Base-by-base conservation (phyloP, 495 filamentous ascomycete species). In the Sabuloglossum arenarium region DNA sequence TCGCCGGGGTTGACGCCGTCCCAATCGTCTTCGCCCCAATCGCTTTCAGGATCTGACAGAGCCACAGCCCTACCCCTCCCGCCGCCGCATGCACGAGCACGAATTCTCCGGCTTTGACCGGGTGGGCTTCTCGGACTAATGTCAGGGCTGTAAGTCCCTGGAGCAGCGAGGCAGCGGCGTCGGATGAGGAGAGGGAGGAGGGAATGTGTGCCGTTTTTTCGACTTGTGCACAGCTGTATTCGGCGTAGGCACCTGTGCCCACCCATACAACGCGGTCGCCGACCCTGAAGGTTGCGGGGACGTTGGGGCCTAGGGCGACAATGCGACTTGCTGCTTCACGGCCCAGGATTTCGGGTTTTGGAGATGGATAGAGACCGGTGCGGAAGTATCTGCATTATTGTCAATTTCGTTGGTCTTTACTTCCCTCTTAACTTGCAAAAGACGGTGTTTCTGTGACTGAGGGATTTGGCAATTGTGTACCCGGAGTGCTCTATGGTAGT, bases 21-120 rank as follows among this genome's bases (percentile, higher is more conserved):
- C 84, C 91, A 63, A 98, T 94, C 10, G 82, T 79, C 57, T 75
- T 76, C 23, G 86, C 90, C 0, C 88, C 89, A 27, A 88, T 75
- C 0, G 72, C 69, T 51, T 74, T 73, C 24, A 96, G 66, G 45
- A 96, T 68, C 69, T 93, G 88, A 25, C 77, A 81, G 55, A 96
- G 71, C 68, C 82, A 78, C 43, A 81, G 71, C 0, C 90, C 91
- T 0, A 88, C 85, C 4, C 91, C 91, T 43, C 91, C 91, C 9
- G 89, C 88, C 0, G 91, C 91, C 0, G 91, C 90, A 60, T 94
- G 87, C 31, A 97, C 76, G 0, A 98, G 77, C 8, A 91, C 75
- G 80, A 82, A 93, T 57, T 94, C 86, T 0, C 82, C 86, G 64
- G 73, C 75, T 62, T 85, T 70, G 28, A 95, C 84, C 0, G 70